Conservation (phyloP, 768 basidiomycete genomes). For the Pisolithus orientalis region DNA sequence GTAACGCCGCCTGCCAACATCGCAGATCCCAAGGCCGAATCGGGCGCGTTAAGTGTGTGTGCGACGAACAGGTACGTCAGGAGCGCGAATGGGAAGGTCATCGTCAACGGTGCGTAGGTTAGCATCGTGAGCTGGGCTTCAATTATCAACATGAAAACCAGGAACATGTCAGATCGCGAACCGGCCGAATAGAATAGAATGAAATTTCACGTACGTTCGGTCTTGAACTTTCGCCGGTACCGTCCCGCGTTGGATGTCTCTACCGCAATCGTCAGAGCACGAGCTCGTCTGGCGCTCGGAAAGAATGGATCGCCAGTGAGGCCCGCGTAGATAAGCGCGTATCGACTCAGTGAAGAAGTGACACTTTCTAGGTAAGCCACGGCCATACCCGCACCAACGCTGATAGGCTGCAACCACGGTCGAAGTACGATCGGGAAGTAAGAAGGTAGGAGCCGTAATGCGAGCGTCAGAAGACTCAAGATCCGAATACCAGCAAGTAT, state of each 20-base stretch:
- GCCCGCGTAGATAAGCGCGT: constrained; percentile 67
- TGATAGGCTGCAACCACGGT: constrained; percentile 36
- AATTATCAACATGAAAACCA: not conserved
- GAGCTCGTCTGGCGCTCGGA: constrained; percentile 48
- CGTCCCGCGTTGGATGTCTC: constrained; percentile 39
- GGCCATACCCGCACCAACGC: constrained; percentile 30
- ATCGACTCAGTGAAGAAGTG: constrained; percentile 53
- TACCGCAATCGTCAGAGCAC: constrained; percentile 49
- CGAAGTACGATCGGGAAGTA: constrained; percentile 42
- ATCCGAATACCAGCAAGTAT: constrained; percentile 67
- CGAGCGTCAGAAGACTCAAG: constrained; percentile 42
- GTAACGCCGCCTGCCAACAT: constrained; percentile 75
- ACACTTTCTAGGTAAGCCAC: constrained; percentile 39
- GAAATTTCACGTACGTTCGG: constrained; percentile 45
- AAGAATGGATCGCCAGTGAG: constrained; percentile 71
- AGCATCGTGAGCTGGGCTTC: constrained; percentile 64
- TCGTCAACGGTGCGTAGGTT: constrained; percentile 63
- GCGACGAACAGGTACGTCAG: constrained; percentile 86
- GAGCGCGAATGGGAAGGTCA: constrained; percentile 78
- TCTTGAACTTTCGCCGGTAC: constrained; percentile 43
- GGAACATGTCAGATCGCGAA: not conserved
- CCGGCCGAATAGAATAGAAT: not conserved
- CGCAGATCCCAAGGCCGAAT: constrained; percentile 69
- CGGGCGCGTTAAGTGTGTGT: constrained; percentile 63
- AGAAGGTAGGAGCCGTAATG: constrained; percentile 49